phyloP scores from a whole-genome alignment of 208 protist species.

The Leishmania aethiopica region DNA sequence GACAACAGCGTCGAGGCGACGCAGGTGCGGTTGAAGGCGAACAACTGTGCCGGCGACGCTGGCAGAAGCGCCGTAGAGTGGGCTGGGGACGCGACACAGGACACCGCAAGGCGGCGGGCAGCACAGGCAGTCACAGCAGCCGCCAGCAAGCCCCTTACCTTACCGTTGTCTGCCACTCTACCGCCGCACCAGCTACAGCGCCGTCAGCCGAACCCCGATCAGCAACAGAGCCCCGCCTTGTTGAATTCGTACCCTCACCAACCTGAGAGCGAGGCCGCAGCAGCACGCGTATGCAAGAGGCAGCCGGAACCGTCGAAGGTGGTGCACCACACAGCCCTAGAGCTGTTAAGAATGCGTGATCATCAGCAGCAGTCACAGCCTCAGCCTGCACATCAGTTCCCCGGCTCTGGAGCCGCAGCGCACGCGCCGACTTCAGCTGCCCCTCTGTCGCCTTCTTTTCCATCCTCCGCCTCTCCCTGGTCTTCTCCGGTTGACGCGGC shows the following conservation, averaged over 20 bases:
- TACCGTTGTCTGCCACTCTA: not conserved
- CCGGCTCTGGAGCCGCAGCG: not conserved
- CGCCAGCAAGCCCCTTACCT: not conserved
- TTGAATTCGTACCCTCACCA: not conserved
- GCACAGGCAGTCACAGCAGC: not conserved
- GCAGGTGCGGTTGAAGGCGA: not conserved
- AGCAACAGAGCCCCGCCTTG: not conserved
- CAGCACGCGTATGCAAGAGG: not conserved
- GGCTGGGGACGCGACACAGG: not conserved
- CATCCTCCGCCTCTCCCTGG: not conserved
- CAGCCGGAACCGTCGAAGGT: not conserved
- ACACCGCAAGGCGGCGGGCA: not conserved
- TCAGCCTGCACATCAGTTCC: constrained; percentile 3
- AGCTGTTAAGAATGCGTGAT: constrained; percentile 10
- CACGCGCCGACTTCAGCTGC: not conserved
- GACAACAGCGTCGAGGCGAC: not conserved
- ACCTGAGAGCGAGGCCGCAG: not conserved
- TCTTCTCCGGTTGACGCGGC: not conserved
- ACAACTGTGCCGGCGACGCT: not conserved
- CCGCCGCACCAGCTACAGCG: not conserved
- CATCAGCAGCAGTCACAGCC: not conserved
- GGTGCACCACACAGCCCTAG: constrained; percentile 21
- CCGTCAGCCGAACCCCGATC: not conserved
- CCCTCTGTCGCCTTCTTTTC: not conserved
- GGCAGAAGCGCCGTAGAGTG: not conserved